Base-by-base conservation (phyloP, 768 basidiomycete species). In the Naganishia kalamii region DNA sequence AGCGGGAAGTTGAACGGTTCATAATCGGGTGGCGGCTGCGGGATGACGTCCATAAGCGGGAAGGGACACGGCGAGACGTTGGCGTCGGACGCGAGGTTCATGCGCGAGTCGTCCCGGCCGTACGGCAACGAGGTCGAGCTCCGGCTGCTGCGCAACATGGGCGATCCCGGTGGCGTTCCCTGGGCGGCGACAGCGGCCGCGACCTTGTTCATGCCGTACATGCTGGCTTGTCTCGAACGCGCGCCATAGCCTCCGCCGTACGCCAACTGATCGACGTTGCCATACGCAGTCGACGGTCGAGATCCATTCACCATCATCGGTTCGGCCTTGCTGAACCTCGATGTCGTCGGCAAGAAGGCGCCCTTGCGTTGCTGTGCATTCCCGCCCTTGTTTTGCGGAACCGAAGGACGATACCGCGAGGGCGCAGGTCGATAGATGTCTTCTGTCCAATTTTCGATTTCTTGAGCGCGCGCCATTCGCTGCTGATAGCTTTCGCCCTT, bases 1-100 rank as follows among this genome's bases (percentile, higher is more conserved):
- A 97, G 85, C 0, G 92, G 92, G 82, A 89, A 99, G 72, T 90
- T 89, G 84, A 94, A 97, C 0, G 96, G 96, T 76, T 97, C 89
- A 69, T 85, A 92, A 72, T 96, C 92, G 0, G 84, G 81, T 29
- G 92, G 83, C 11, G 96, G 96, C 74, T 99, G 96, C 0, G 90
- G 89, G 17, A 98, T 87, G 72, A 98, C 88, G 71, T 90, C 87
- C 60, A 72, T 69, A 37, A 97, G 83, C 1, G 94, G 94, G 87
- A 93, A 98, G 7, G 96, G 94, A 74, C 96, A 97, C 0, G 85
- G 85, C 7, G 69, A 71, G 21, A 69, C 59, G 25, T 17, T 23
- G 5, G 82, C 86, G 60, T 89, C 87, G 25, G 79, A 63, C 35
- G 67, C 73, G 12, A 75, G 44, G 1, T 74, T 74, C 59, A 70